Evolutionary conservation across 257 asterid species (phyloP).

Genomic region (Ballota nigra): DNA sequence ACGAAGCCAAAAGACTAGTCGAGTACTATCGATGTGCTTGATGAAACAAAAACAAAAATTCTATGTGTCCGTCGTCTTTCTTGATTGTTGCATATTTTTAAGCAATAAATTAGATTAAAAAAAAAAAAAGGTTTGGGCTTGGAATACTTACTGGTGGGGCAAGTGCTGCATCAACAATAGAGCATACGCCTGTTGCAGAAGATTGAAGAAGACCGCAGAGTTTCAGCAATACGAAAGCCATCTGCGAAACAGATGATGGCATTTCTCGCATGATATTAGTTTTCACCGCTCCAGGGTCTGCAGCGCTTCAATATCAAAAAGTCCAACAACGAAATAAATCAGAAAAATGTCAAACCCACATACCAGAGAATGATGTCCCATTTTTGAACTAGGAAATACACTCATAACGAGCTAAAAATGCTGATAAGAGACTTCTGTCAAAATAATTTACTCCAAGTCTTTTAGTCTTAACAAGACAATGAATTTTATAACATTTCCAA

Average conservation of each 20-base stretch:
- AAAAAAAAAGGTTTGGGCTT: too few species aligned
- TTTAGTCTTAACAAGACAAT: neutral
- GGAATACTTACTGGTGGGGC: constrained; percentile 68
- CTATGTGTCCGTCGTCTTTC: neutral
- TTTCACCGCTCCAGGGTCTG: constrained; percentile 86
- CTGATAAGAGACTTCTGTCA: neutral
- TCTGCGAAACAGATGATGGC: constrained; percentile 47
- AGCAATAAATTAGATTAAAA: too few species aligned
- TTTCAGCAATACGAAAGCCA: constrained; percentile 47
- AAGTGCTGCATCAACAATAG: constrained; percentile 79
- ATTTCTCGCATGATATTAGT: constrained; percentile 87
- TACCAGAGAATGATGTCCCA: neutral
- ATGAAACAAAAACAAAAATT: neutral
- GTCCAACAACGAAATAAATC: neutral
- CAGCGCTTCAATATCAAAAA: constrained; percentile 47
- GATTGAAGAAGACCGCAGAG: constrained; percentile 69
- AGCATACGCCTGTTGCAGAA: constrained; percentile 53
- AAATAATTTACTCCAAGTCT: neutral
- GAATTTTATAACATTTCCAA: neutral
- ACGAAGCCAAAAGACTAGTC: neutral
- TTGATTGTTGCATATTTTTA: neutral
- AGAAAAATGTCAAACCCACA: constrained; percentile 3
- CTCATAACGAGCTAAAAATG: neutral
- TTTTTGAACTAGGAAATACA: neutral
- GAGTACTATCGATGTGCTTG: neutral